Percentiles rank a stretch among this genome's conserved stretches.
Conservation (phyloP, 108 stramenopile species). For the Discostella pseudostelligera region DNA sequence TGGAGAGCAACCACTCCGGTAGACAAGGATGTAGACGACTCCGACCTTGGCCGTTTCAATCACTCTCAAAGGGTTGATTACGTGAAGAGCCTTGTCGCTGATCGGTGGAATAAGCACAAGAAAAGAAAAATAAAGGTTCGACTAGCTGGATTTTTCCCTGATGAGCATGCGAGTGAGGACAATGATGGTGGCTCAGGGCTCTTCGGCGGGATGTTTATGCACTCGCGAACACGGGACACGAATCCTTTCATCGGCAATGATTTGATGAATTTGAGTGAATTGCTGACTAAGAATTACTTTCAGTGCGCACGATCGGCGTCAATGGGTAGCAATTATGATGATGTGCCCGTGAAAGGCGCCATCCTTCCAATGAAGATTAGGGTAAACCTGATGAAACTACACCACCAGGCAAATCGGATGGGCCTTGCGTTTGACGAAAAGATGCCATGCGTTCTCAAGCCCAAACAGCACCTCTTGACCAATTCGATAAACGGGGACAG, state of each 20-base stretch:
- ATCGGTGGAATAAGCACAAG: conserved; percentile 43
- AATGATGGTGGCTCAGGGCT: conserved; percentile 23
- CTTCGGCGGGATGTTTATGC: conserved; percentile 30
- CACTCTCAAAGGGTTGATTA: conserved; percentile 41
- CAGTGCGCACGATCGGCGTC: conserved; percentile 40
- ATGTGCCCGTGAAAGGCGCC: conserved; percentile 59
- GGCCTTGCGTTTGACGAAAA: conserved; percentile 45
- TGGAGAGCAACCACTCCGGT: conserved; percentile 82
- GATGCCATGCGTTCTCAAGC: conserved; percentile 57
- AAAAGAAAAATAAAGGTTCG: conserved; percentile 9
- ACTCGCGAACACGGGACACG: background rate
- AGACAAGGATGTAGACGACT: conserved; percentile 68
- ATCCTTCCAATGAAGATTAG: conserved; percentile 49
- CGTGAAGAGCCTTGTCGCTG: conserved; percentile 54
- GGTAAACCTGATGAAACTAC: conserved; percentile 60
- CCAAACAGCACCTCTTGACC: conserved; percentile 18
- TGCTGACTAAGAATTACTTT: conserved; percentile 58
- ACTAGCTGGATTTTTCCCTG: conserved; percentile 47
- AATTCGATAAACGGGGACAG: background rate
- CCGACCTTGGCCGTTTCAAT: conserved; percentile 28
- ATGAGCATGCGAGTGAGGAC: conserved; percentile 50
- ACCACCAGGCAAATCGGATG: conserved; percentile 65
- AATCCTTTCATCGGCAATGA: conserved; percentile 64
- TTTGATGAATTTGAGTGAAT: conserved; percentile 51
- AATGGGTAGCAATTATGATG: conserved; percentile 35